Conservation (phyloP, 108 stramenopile species). For the Fistulifera pelliculosa region DNA sequence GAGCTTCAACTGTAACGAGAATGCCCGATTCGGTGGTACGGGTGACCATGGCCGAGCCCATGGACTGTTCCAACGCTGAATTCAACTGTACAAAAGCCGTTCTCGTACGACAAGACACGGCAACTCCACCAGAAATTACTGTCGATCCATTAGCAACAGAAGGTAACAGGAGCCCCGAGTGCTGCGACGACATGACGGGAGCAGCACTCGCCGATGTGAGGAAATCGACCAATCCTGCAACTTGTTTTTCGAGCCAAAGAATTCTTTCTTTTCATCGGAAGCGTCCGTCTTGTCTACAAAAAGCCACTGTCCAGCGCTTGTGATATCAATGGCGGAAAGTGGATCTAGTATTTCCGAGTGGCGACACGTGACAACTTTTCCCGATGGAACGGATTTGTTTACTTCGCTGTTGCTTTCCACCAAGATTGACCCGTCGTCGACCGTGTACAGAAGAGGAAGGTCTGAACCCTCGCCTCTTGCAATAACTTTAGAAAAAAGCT, state of each 20-base stretch:
- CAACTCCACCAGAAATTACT: conserved; percentile 25
- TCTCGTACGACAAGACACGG: conserved; percentile 18
- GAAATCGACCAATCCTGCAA: background rate
- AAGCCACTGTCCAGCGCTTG: background rate
- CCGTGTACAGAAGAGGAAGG: background rate
- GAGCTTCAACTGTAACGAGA: conserved; percentile 9
- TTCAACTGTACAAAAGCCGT: conserved; percentile 19
- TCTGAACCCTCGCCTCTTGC: background rate
- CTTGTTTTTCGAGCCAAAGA: background rate
- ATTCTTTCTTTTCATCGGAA: too few species aligned
- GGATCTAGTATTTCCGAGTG: conserved; percentile 1
- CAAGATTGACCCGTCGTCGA: background rate
- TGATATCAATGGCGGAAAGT: background rate
- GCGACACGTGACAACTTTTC: conserved; percentile 2
- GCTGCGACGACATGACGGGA: background rate
- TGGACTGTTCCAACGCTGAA: conserved; percentile 8
- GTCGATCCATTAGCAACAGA: background rate
- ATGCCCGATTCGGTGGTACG: conserved; percentile 31
- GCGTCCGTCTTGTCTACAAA: background rate
- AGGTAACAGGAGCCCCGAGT: background rate
- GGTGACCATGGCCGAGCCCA: background rate
- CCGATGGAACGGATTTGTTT: conserved; percentile 2
- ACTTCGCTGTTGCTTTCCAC: background rate
- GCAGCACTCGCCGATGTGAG: background rate
- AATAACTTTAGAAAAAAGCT: conserved; percentile 4